These are phyloP conservation scores for Cafeteria roenbergensis DNA, from an alignment of 108 stramenopile species.

Conservation along the genomic window DNA sequence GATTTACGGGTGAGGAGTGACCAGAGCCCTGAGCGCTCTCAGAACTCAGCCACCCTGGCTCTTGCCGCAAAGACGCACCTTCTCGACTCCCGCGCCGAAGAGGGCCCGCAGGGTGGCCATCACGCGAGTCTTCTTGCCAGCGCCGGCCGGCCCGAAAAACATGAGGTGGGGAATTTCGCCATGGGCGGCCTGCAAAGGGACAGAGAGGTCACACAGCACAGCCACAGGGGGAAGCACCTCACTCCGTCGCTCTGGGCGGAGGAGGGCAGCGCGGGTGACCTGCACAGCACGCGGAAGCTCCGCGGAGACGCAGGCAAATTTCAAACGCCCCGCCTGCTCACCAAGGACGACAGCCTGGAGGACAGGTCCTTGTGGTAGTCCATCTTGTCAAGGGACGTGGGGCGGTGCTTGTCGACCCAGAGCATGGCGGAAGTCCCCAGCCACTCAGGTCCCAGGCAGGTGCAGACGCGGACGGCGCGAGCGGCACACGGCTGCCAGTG, in stretches of 20 bases:
- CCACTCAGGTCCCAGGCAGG: too few relatives aligned
- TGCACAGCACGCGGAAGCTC: too few relatives aligned
- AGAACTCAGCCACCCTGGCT: constrained; percentile 9
- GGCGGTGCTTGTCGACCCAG: constrained; percentile 98
- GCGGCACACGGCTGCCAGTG: too few relatives aligned
- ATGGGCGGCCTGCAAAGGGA: constrained; percentile 34
- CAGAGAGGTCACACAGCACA: background rate
- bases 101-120: constrained; percentile 67
- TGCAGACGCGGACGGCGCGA: too few relatives aligned
- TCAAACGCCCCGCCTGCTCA: background rate
- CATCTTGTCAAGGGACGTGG: constrained; percentile 61
- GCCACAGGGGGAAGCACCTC: background rate
- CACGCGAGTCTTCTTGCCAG: constrained; percentile 91
- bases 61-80: constrained; percentile 52
- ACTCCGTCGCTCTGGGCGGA: background rate
- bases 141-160: constrained; percentile 88
- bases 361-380: constrained; percentile 67
- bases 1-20: constrained; percentile 26
- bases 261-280: too few relatives aligned
- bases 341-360: constrained; percentile 34
- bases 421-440: too few relatives aligned
- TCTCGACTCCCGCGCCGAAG: constrained; percentile 75
- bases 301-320: background rate
- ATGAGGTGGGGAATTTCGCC: constrained; percentile 71
- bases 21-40: background rate